Base-by-base conservation (phyloP, 345 rosid species). In the Salix arbutifolia region DNA sequence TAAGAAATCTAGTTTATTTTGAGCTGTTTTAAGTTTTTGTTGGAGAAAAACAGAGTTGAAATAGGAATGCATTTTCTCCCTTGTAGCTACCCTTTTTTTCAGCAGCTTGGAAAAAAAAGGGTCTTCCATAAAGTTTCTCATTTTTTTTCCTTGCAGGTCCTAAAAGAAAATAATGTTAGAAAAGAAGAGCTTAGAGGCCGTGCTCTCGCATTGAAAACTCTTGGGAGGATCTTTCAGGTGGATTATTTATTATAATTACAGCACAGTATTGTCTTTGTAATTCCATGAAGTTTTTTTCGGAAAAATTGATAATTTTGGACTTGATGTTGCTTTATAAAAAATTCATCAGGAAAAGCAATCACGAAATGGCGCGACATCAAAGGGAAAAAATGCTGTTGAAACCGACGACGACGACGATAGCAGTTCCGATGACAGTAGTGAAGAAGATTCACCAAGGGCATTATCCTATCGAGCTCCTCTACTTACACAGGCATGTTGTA, bases 221-320 rank as follows among this genome's bases (percentile, higher is more conserved):
- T 96, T 30, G 99, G 99, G 14, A 95, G 91, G 82, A 78, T 83
- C 65, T 96, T 96, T 60, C 97, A 93, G 99, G 99, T 91, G 78
- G 69, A 21, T 18, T 35, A 12, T 67, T 48, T 80, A 17, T 52
- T 18, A 48, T 8, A 28, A 30, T 61, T 16, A 35, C 19, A 42
- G 21, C 38, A 61, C 74, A 26, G 17, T 53, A 44, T 42, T 11
- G 25, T 23, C 67, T 21, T 35, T 58, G 67, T 23, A 35, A 58
- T 13, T 28, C 62, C n/a, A 5, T 56, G 61, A 3, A 56, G 4
- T 2, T n/a, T 56, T 23, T 53, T 21, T 11, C 46, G 13, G 4
- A 11, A 42, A n/a, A 5, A 25, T 23, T 58, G 28, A 23, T 58
- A 4, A 58, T 9, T 58, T 58, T 23, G 64, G 28, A 23, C 28